Evolutionary conservation across 2,329 filamentous ascomycete species (phyloP), one percentile per base, ranked within the genome.

Genomic region (Cladosporium sp.): DNA sequence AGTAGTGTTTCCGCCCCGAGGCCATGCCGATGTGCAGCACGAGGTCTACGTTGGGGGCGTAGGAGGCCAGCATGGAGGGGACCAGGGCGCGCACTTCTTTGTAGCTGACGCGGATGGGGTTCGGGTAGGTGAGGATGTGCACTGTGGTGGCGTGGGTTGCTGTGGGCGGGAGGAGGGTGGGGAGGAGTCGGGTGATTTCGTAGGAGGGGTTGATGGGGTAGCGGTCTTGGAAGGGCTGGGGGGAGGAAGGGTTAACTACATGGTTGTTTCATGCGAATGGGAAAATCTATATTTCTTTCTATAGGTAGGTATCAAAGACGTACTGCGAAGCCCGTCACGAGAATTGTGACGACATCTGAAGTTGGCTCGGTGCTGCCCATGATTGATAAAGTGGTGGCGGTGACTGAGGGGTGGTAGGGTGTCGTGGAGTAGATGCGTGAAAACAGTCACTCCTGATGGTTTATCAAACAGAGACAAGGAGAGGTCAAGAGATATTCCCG

Each of bases 1-100:
- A 79, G 66, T 92, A 95, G 59, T 80, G 82, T 60, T 67, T 77
- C 58, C 71, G 80, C 61, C 66, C 86, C 64, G 65, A 73, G 0
- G 88, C 87, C 79, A 95, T 89, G 55, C 89, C 89, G 45, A 95
- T 86, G 67, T 95, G 89, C 3, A 95, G 67, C 18, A 83, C 76
- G 24, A 86, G 70, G 66, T 95, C 86, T 48, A 84, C 77, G 43
- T 72, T 65, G 56, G 59, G 66, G 52, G 64, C 64, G 54, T 68
- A 68, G 43, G 72, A 65, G 7, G 62, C 58, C 70, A 88, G 81
- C 4, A 95, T 73, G 4, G 64, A 64, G 1, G 89, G 86, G 3
- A 91, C 75, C 2, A 84, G 67, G 11, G 72, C 68, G 44, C 82
- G 79, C 29, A 91, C 85, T 7, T 76, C 74, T 42, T 79, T 70